Conservation (phyloP, 352 stramenopile genomes). For the Globisporangium spinosum region DNA sequence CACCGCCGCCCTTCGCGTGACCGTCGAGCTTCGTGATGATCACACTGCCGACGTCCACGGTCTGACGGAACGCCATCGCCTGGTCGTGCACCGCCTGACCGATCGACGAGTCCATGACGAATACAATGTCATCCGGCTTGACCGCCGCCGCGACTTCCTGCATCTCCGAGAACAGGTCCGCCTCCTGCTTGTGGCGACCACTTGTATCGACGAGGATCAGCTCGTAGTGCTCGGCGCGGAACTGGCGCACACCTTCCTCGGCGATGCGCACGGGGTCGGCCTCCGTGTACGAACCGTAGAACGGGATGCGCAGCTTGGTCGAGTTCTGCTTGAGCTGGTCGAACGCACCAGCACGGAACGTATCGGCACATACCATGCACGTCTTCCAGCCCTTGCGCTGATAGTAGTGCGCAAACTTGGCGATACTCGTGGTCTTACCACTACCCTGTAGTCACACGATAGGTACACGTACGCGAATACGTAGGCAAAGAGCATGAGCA, state of each 20-base stretch:
- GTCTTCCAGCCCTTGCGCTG: slow-evolving; percentile 97
- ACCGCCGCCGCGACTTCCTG: slow-evolving; percentile 95
- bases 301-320: slow-evolving; percentile 96
- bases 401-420: slow-evolving; percentile 99
- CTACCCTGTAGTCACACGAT: slow-evolving; percentile 76
- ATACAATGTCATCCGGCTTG: slow-evolving; percentile 95
- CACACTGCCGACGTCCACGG: slow-evolving; percentile 95
- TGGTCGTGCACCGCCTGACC: slow-evolving; percentile 98
- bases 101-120: slow-evolving; percentile 99
- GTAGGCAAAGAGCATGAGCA: slow-evolving; percentile 5
- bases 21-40: slow-evolving; percentile 99
- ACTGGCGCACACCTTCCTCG: slow-evolving; percentile 96
- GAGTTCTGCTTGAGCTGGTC: slow-evolving; percentile 99
- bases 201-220: slow-evolving; percentile 99
- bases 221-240: slow-evolving; percentile 96
- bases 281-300: slow-evolving; percentile 98
- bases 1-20: slow-evolving; percentile 97
- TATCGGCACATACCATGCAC: slow-evolving; percentile 99
- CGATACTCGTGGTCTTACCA: slow-evolving; percentile 99
- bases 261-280: slow-evolving; percentile 97
- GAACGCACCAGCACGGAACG: slow-evolving; percentile 97
- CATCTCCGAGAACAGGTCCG: slow-evolving; percentile 99
- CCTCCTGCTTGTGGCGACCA: slow-evolving; percentile 97
- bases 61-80: slow-evolving; percentile 93
- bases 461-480: neutral